Percentiles rank a stretch among this genome's conserved stretches.
phyloP scores from a whole-genome alignment of 768 basidiomycete genomes.

The Neoboletus subvelutipes region DNA sequence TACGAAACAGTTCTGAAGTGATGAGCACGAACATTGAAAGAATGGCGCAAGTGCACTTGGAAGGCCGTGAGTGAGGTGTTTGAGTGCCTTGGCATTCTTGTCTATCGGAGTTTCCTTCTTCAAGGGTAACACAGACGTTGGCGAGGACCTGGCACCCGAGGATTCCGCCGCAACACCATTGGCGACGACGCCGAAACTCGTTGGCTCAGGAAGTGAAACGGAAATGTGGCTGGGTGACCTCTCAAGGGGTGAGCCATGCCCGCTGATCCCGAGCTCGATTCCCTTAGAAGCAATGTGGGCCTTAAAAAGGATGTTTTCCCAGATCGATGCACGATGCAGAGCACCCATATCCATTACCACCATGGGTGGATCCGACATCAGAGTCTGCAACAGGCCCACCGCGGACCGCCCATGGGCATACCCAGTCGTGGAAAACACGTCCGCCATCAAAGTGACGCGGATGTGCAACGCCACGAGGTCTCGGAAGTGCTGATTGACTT shows the following conservation, averaged over 20 bases:
- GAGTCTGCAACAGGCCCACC: constrained; percentile 67
- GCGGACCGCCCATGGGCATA: constrained; percentile 80
- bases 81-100: constrained; percentile 72
- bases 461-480: constrained; percentile 73
- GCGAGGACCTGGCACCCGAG: constrained; percentile 19
- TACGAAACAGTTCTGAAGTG: neutral
- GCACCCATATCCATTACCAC: constrained; percentile 72
- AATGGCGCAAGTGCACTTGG: constrained; percentile 77
- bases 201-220: constrained; percentile 41
- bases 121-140: constrained; percentile 27
- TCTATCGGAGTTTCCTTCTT: constrained; percentile 50
- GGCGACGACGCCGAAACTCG: constrained; percentile 31
- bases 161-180: constrained; percentile 31
- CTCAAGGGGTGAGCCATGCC: constrained; percentile 45
- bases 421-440: constrained; percentile 81
- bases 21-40: constrained; percentile 67
- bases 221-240: constrained; percentile 47
- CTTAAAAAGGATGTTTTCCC: constrained; percentile 85
- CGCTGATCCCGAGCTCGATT: constrained; percentile 47
- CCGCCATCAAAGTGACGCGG: constrained; percentile 78
- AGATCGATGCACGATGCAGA: constrained; percentile 78
- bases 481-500: constrained; percentile 66
- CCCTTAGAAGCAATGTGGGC: constrained; percentile 53
- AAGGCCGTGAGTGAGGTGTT: constrained; percentile 76
- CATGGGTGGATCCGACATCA: constrained; percentile 63